Conservation (phyloP, 2,329 filamentous ascomycete species). For the Dothideomycetes sp. region DNA sequence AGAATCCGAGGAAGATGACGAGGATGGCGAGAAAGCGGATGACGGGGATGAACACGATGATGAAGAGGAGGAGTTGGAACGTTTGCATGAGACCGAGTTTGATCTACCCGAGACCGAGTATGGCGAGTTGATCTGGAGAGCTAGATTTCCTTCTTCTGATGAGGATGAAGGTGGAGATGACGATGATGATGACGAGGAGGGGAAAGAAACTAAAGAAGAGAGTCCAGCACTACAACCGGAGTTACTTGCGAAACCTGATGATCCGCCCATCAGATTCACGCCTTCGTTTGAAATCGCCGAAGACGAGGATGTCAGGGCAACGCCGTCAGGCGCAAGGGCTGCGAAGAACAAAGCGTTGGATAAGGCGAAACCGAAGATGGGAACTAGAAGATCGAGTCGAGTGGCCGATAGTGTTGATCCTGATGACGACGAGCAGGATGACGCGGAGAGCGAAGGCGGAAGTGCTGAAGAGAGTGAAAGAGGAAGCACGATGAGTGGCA, state of each 20-base stretch:
- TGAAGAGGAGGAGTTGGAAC: conserved; percentile 28
- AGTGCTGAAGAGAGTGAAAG: conserved; percentile 2
- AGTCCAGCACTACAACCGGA: conserved; percentile 22
- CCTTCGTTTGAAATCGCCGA: conserved; percentile 20
- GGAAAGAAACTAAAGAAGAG: conserved; percentile 7
- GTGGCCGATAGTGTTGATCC: conserved; percentile 13
- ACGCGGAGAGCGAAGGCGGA: conserved; percentile 8
- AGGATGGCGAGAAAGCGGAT: conserved; percentile 35
- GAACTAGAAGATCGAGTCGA: conserved; percentile 9
- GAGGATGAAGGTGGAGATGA: conserved; percentile 16
- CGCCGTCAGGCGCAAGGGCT: background rate
- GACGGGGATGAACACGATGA: conserved; percentile 32
- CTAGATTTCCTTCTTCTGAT: conserved; percentile 22
- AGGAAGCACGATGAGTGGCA: conserved; percentile 9
- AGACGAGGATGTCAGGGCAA: background rate
- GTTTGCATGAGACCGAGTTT: conserved; percentile 26
- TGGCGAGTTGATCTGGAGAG: conserved; percentile 36
- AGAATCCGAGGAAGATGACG: conserved; percentile 32
- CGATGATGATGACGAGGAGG: conserved; percentile 16
- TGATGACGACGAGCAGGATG: conserved; percentile 10
- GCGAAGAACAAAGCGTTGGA: background rate
- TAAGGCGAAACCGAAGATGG: background rate
- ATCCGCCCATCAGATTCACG: conserved; percentile 26
- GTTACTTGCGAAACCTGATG: conserved; percentile 22
- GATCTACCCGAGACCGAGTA: conserved; percentile 34